Conservation (phyloP, 23 red algal species). For the Gracilaria gracilis region DNA sequence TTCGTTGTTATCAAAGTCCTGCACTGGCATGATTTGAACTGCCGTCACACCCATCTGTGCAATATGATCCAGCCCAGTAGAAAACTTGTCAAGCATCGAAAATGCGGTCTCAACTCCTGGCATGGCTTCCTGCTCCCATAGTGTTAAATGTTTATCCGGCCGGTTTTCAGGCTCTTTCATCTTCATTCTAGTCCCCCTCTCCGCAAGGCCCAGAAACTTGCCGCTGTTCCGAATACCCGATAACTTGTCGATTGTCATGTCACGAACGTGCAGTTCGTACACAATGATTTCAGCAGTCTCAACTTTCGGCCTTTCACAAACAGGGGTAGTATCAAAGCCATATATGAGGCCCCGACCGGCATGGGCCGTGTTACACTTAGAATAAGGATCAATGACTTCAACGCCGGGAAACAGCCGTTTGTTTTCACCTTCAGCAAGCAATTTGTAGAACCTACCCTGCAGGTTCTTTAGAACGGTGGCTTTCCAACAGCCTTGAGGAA, state of each 20-base stretch:
- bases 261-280: slow-evolving; percentile 89
- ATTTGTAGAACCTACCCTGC: slow-evolving; percentile 85
- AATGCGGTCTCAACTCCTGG: slow-evolving; percentile 12
- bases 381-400: slow-evolving; percentile 92
- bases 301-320: slow-evolving; percentile 58
- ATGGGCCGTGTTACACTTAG: slow-evolving; percentile 83
- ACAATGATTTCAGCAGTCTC: slow-evolving; percentile 50
- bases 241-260: slow-evolving; percentile 74
- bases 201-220: slow-evolving; percentile 82
- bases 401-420: slow-evolving; percentile 85
- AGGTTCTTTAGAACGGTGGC: slow-evolving; percentile 55
- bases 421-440: slow-evolving; percentile 74
- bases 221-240: slow-evolving; percentile 58
- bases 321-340: slow-evolving; percentile 57
- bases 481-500: slow-evolving; percentile 88
- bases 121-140: slow-evolving; percentile 44
- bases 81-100: slow-evolving; percentile 37
- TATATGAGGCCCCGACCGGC: slow-evolving; percentile 84
- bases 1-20: slow-evolving; percentile 93
- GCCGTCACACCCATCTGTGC: slow-evolving; percentile 83
- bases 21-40: slow-evolving; percentile 85
- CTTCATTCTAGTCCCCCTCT: slow-evolving; percentile 47
- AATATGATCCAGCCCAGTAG: slow-evolving; percentile 80
- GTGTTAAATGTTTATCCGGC: slow-evolving; percentile 3
- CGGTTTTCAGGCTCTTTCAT: background rate